Conservation (phyloP, 1,139 yeast species). For the Fermentozyma sake region DNA sequence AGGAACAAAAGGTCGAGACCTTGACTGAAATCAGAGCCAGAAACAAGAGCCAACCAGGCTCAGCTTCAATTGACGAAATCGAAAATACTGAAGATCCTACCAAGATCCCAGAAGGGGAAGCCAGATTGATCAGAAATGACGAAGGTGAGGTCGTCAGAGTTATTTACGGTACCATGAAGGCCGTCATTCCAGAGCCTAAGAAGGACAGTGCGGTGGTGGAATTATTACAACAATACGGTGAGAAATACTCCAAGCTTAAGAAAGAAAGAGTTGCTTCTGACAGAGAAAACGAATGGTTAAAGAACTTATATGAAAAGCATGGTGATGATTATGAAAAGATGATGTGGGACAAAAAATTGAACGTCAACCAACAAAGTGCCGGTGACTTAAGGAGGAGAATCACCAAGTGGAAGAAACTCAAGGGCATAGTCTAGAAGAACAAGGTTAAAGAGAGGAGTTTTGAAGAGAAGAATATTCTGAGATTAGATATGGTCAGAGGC, state of each 20-base stretch:
- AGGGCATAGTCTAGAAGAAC: constrained; percentile 17
- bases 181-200: constrained; percentile 21
- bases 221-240: constrained; percentile 67
- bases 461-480: background rate
- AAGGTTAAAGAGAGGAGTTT: background rate
- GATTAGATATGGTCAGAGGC: background rate
- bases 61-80: constrained; percentile 32
- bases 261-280: constrained; percentile 58
- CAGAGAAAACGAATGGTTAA: constrained; percentile 74
- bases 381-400: constrained; percentile 76
- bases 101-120: constrained; percentile 73
- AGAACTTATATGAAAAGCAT: constrained; percentile 60
- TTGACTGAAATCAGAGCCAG: constrained; percentile 26
- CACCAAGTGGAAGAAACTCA: constrained; percentile 57
- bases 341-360: constrained; percentile 88
- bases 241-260: constrained; percentile 40
- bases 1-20: constrained; percentile 47
- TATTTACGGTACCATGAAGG: constrained; percentile 61
- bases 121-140: constrained; percentile 70
- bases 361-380: constrained; percentile 77
- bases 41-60: constrained; percentile 22
- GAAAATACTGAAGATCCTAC: constrained; percentile 48
- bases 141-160: constrained; percentile 67
- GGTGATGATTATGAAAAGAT: constrained; percentile 87
- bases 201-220: constrained; percentile 48